Evolutionary conservation across 2,329 filamentous ascomycete genomes (phyloP).

Genomic region (Botrytis byssoidea): DNA sequence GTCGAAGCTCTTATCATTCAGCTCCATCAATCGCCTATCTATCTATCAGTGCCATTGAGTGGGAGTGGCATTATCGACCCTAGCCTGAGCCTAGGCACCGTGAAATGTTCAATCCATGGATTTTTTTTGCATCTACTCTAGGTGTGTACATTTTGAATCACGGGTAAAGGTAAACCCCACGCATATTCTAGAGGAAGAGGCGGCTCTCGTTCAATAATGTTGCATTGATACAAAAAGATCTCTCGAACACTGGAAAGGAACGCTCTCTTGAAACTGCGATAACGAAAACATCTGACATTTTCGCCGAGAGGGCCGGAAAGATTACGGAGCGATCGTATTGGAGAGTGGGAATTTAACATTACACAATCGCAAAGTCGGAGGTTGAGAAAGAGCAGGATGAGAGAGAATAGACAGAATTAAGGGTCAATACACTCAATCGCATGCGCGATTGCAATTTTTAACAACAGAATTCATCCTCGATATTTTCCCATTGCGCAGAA

Average conservation of each 20-base stretch:
- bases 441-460: constrained; percentile 7
- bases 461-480: background rate
- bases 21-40: constrained; percentile 16
- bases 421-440: background rate
- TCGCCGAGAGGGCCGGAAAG: constrained; percentile 1
- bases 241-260: background rate
- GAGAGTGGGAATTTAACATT: background rate
- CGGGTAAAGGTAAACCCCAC: constrained; percentile 1
- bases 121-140: background rate
- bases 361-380: constrained; percentile 10
- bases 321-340: constrained; percentile 4
- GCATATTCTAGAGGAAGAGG: constrained; percentile 6
- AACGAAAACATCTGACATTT: constrained; percentile 14
- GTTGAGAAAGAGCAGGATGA: constrained; percentile 14
- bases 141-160: background rate
- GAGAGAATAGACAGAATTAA: constrained; percentile 3
- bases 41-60: background rate
- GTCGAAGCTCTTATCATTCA: constrained; percentile 31
- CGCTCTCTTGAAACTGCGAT: background rate
- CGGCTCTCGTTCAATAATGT: constrained; percentile 16
- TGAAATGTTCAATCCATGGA: constrained; percentile 3
- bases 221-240: background rate
- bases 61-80: background rate
- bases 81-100: background rate
- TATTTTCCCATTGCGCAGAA: background rate